Base-by-base conservation (phyloP, 441 rosid species). In the Biscutella laevigata region DNA sequence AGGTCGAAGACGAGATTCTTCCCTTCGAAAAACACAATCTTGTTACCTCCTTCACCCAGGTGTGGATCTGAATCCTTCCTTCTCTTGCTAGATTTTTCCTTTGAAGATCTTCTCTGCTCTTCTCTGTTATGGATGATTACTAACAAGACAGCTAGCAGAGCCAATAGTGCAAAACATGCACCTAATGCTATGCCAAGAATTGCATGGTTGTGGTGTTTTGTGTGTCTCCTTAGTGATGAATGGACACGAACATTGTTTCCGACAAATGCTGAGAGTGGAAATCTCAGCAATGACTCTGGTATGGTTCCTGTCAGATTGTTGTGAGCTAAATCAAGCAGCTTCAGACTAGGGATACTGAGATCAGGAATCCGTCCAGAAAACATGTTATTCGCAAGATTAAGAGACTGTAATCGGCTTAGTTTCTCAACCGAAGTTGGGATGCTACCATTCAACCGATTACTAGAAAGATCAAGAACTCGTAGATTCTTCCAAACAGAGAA, bases 21-120 rank as follows among this genome's bases (percentile, higher is more conserved):
- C 16, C 86, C 94, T 62, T 83, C 81, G 22, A 80, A 86, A 66
- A 84, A 88, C 67, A 83, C 81, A 27, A 88, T 69, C 69, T 64
- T 79, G 72, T 73, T 76, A 13, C 61, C 72, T 72, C 71, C 71
- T 8, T 66, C 78, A 63, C 40, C 62, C 62, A 59, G 10, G 57
- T 60, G 46, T 60, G 62, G 61, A 55, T 75, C 85, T 5, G 74
- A 41, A 24, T 59, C 71, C 13, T 66, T 77, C 64, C 70, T 69
- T 72, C 68, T 80, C 67, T 34, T 42, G 16, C 67, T 49, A 3
- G 43, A 72, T 19, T 77, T 83, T 20, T 73, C 78, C 66, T 75
- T 73, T 19, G 74, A 50, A 24, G 63, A 14, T 51, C 60, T 70
- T 41, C 45, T 53, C 35, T 58, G 46, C 6, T 29, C 56, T 21